A percentile compares a stretch with the other conserved stretches of the same genome.
Conservation (phyloP, 768 basidiomycete species). For the Tricholoma sp. region DNA sequence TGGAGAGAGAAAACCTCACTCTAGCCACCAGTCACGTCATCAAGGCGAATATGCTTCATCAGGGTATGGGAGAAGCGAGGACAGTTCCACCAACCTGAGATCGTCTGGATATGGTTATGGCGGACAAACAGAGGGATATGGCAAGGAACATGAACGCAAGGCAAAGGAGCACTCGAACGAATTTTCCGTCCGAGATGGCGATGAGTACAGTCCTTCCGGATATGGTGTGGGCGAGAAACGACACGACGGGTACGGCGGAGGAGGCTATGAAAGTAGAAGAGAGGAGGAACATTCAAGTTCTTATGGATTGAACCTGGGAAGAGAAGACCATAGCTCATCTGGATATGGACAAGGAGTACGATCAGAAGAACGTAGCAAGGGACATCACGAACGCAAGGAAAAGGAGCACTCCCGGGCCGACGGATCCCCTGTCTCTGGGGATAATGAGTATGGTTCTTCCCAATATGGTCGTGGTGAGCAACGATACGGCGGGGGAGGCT, state of each 20-base stretch:
- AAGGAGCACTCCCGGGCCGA: slow-evolving; percentile 10
- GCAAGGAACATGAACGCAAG: slow-evolving; percentile 1
- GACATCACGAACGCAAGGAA: not conserved
- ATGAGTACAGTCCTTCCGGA: slow-evolving; percentile 11
- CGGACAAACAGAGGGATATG: slow-evolving; percentile 5
- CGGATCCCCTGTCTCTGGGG: slow-evolving; percentile 12
- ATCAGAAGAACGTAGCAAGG: slow-evolving; percentile 6
- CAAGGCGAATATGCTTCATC: slow-evolving; percentile 13
- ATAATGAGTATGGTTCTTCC: slow-evolving; percentile 16
- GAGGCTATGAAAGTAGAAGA: slow-evolving; percentile 3
- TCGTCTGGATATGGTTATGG: slow-evolving; percentile 12
- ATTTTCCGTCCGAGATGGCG: slow-evolving; percentile 2
- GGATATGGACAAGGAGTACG: slow-evolving; percentile 10
- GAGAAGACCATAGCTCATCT: slow-evolving; percentile 17
- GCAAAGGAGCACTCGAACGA: slow-evolving; percentile 13
- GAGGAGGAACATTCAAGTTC: slow-evolving; percentile 8
- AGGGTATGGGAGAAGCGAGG: slow-evolving; percentile 13
- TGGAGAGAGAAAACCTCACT: not conserved
- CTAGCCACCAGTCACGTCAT: not conserved
- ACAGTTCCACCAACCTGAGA: slow-evolving; percentile 5
- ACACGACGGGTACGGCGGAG: not conserved
- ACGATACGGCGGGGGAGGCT: slow-evolving; percentile 10
- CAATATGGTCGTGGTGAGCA: slow-evolving; percentile 11
- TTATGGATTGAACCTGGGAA: slow-evolving; percentile 11
- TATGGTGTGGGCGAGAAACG: slow-evolving; percentile 9